Base-by-base conservation (phyloP, 1,284 basidiomycete genomes). In the Ganoderma resinaceum region DNA sequence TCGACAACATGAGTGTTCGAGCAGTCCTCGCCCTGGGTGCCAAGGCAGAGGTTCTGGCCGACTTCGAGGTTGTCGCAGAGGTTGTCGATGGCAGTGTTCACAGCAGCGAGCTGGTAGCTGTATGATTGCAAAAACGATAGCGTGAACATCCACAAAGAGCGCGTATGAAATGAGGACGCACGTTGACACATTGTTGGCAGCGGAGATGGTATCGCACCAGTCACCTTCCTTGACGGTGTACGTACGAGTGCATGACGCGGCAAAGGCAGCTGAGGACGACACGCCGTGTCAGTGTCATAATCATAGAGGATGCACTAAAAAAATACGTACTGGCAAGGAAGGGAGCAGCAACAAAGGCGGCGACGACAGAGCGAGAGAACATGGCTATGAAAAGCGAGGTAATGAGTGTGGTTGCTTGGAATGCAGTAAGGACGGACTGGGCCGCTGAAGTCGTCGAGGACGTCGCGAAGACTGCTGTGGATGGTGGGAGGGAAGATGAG, bases 31-130 rank as follows among this genome's bases (percentile, higher is more conserved):
- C 72, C 76, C n/a, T 68, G 43, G 37, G 67, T 72, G 33, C 79
- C 80, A 57, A 81, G 74, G 72, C 80, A 81, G 77, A 89, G 72
- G 3, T 49, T 73, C 33, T 80, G 65, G 46, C 86, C 87, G 6
- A 85, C 79, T 3, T 73, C 58, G 67, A 94, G 86, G 78, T 92
- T 91, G 73, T 78, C 75, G 82, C 93, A 94, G 3, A 58, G 61
- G 0, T 74, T 18, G 74, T 93, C 80, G 72, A 92, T 86, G 66
- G 71, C 75, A 0, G 80, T 66, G 79, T 94, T 94, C 73, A 88
- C 81, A 16, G 83, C 84, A 2, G 88, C 86, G 61, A 94, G 86
- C 79, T 94, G 92, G 81, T 90, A 94, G 23, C 91, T 92, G 72
- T n/a, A 66, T 66, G 59, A 42, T 68, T 0, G 6, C 20, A 5